Evolutionary conservation across 2,329 filamentous ascomycete genomes (phyloP).

Genomic region (Xylaria sp.): DNA sequence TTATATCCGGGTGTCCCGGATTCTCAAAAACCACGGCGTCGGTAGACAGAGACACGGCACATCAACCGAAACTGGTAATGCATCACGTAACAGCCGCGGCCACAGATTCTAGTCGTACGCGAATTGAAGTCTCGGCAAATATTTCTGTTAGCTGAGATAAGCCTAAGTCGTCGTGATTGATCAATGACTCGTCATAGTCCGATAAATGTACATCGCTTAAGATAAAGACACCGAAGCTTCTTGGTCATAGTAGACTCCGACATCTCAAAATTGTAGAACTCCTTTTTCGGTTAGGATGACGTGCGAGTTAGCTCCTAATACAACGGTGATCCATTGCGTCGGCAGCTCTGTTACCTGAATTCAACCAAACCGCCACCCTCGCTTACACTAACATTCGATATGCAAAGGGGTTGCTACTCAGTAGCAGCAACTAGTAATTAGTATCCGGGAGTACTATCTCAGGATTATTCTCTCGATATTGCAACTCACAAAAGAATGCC

Average conservation of each 20-base stretch:
- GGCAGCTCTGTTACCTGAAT: background rate
- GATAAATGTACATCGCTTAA: background rate
- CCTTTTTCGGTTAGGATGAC: background rate
- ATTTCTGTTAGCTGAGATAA: background rate
- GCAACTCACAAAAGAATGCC: background rate
- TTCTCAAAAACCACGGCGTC: slow-evolving; percentile 24
- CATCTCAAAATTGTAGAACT: background rate
- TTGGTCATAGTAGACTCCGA: background rate
- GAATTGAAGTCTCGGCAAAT: slow-evolving; percentile 1
- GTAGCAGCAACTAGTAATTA: background rate
- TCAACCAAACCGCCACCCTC: background rate
- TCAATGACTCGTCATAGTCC: background rate
- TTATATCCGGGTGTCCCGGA: slow-evolving; percentile 13
- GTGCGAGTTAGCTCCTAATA: background rate
- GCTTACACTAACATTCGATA: background rate
- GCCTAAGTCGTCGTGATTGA: background rate
- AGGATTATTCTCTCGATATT: background rate
- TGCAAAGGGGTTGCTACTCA: background rate
- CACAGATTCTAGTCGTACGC: background rate
- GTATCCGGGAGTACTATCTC: background rate
- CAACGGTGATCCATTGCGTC: background rate
- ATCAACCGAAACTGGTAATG: background rate
- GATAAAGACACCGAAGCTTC: background rate
- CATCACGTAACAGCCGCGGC: background rate
- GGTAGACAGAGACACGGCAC: slow-evolving; percentile 15